These are phyloP conservation scores for Phytophthora hibernalis DNA, from an alignment of 352 stramenopile species.

Conservation along the genomic window DNA sequence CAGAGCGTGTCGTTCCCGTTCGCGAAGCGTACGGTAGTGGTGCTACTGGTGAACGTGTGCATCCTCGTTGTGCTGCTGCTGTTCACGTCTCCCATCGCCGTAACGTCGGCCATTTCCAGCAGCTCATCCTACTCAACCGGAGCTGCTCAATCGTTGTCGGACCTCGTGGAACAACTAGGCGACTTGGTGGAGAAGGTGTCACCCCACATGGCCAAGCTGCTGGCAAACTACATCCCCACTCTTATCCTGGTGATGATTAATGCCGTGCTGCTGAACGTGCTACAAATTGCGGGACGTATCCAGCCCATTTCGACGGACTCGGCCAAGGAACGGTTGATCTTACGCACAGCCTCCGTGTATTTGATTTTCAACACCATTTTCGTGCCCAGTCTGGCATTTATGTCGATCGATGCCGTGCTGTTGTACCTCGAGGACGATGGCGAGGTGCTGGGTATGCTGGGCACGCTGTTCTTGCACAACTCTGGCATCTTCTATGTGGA, in stretches of 20 bases:
- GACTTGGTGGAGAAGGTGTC: slow-evolving; percentile 67
- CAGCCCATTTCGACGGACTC: slow-evolving; percentile 88
- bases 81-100: slow-evolving; percentile 86
- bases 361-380: slow-evolving; percentile 92
- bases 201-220: slow-evolving; percentile 83
- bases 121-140: slow-evolving; percentile 68
- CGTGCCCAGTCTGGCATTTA: slow-evolving; percentile 85
- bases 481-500: slow-evolving; percentile 91
- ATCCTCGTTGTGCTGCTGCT: slow-evolving; percentile 79
- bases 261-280: slow-evolving; percentile 83
- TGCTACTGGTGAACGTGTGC: slow-evolving; percentile 77
- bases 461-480: slow-evolving; percentile 88
- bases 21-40: slow-evolving; percentile 74
- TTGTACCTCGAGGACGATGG: slow-evolving; percentile 79
- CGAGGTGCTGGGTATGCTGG: slow-evolving; percentile 82
- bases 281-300: slow-evolving; percentile 82
- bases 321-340: slow-evolving; percentile 83
- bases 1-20: slow-evolving; percentile 86
- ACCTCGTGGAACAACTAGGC: slow-evolving; percentile 67
- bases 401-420: slow-evolving; percentile 86
- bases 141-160: slow-evolving; percentile 70
- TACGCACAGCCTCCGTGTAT: slow-evolving; percentile 81
- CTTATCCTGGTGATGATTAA: slow-evolving; percentile 92
- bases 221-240: slow-evolving; percentile 81
- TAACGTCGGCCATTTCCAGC: slow-evolving; percentile 84